phyloP scores from a whole-genome alignment of 345 rosid species.

The Bruguiera parviflora region DNA sequence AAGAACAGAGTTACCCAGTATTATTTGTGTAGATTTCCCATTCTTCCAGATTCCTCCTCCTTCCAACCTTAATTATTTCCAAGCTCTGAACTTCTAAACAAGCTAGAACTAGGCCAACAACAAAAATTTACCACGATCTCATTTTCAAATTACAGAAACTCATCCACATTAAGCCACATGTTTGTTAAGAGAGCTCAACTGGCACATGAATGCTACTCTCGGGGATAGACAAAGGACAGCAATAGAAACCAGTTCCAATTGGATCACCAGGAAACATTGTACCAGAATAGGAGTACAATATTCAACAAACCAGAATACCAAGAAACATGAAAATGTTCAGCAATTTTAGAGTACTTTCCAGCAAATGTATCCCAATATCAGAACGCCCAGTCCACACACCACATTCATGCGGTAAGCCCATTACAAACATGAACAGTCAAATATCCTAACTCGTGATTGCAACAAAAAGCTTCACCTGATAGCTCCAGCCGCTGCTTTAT shows the following conservation, averaged over 20 bases:
- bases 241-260: not conserved
- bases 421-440: too few species aligned
- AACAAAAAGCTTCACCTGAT: constrained; percentile 48
- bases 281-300: not conserved
- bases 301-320: not conserved
- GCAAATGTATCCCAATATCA: too few species aligned
- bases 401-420: not conserved
- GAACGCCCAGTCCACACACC: not conserved
- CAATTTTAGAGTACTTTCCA: too few species aligned
- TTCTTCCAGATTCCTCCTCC: too few species aligned
- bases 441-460: not conserved
- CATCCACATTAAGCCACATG: not conserved
- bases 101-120: too few species aligned
- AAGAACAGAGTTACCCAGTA: too few species aligned
- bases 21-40: too few species aligned
- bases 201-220: not conserved
- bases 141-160: too few species aligned
- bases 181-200: not conserved
- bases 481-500: constrained; percentile 90
- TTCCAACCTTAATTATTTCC: too few species aligned
- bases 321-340: not conserved
- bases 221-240: not conserved
- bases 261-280: not conserved
- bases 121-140: too few species aligned
- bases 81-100: too few species aligned